Evolutionary conservation across 495 filamentous ascomycete species (phyloP), one percentile per base, ranked within the genome.

Genomic region (Cryomyces antarcticus): DNA sequence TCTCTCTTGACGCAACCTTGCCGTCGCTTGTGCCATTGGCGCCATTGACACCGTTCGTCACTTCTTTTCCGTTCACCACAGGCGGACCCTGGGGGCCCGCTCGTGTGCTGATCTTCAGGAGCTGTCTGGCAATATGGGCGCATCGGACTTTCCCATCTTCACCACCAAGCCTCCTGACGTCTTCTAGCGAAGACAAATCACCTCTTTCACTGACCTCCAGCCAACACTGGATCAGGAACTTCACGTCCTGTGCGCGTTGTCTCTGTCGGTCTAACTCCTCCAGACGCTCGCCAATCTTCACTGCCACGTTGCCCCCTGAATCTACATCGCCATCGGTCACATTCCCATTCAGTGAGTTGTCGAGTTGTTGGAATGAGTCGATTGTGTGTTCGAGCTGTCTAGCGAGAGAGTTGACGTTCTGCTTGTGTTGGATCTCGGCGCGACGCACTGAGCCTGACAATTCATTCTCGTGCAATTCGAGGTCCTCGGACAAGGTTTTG

Each of bases 161-260:
- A 34, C 79, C 77, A 7, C 83, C 82, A 42, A 78, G 74, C 49
- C 77, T 64, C 53, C 83, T 68, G 43, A 92, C 73, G 44, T 86
- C 82, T 58, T 93, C 82, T 38, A 95, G 59, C 10, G 77, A 70
- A 2, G 78, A 75, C 29, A 93, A 68, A 52, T 85, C 74, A 4
- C 85, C 87, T 4, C 73, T 73, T 52, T 93, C 84, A 54, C 74
- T 83, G 41, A 96, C 85, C 45, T 94, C 85, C 34, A 80, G 71
- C 86, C 92, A 96, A 62, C 92, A 96, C 54, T 89, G 79, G 45
- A 96, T 83, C 44, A 99, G 61, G 58, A 96, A 95, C 53, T 80
- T 85, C 30, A 88, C 84, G 63, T 99, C 92, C 54, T 85, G 66
- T 30, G 92, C 92, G 48, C 92, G 70, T 51, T 82, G 76, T 45